Conservation (phyloP, 164 flowering plant genomes). For the Buxus sempervirens region DNA sequence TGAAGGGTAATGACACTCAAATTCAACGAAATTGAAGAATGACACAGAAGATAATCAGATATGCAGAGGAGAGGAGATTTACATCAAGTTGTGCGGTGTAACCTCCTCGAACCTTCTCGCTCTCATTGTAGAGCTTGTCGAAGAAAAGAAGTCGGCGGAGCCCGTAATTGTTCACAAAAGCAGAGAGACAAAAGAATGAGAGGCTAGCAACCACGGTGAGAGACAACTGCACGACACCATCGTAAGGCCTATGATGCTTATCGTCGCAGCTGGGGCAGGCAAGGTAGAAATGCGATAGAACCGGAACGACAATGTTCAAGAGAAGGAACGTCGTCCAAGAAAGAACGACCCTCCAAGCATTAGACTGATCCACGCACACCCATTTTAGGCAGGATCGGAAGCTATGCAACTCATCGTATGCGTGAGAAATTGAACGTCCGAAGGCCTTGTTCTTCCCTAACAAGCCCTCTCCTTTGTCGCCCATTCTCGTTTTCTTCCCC, state of each 20-base stretch:
- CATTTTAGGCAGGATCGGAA: constrained; percentile 70
- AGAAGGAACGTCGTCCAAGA: constrained; percentile 72
- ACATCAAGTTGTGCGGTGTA: constrained; percentile 66
- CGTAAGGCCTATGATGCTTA: constrained; percentile 60
- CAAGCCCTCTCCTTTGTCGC: constrained; percentile 17
- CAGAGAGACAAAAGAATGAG: constrained; percentile 66
- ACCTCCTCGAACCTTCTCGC: constrained; percentile 62
- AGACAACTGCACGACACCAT: constrained; percentile 63
- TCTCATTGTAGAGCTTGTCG: constrained; percentile 72
- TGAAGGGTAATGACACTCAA: neutral
- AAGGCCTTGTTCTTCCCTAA: constrained; percentile 21
- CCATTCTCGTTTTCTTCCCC: constrained; percentile 22
- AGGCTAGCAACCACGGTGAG: constrained; percentile 57
- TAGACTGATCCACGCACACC: constrained; percentile 91
- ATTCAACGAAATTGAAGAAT: neutral
- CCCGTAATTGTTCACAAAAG: constrained; percentile 57
- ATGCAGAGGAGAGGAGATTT: constrained; percentile 6
- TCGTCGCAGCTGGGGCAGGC: constrained; percentile 62
- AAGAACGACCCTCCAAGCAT: constrained; percentile 29
- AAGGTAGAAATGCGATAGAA: constrained; percentile 60
- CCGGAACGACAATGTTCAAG: constrained; percentile 55
- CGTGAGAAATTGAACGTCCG: constrained; percentile 39
- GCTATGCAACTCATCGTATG: constrained; percentile 61
- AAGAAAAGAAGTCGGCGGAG: constrained; percentile 78
- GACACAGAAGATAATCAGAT: no score